phyloP scores from a whole-genome alignment of 2,329 filamentous ascomycete genomes.

The Diaporthe sp. region DNA sequence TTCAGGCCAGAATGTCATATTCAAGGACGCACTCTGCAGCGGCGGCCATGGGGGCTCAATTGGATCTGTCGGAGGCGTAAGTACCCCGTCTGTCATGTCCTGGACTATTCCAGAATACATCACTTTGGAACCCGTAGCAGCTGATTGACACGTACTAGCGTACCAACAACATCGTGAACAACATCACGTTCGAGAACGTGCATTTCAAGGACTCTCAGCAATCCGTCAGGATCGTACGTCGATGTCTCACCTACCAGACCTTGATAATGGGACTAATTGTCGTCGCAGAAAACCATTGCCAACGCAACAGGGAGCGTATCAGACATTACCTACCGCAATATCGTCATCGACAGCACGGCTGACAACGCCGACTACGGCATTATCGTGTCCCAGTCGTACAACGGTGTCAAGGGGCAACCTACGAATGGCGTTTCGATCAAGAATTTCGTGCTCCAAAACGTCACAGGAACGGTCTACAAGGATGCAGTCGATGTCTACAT shows the following conservation, averaged over 20 bases:
- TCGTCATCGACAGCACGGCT: constrained; percentile 56
- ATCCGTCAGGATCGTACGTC: constrained; percentile 22
- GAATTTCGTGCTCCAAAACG: constrained; percentile 54
- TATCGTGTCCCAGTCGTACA: constrained; percentile 72
- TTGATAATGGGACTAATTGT: constrained; percentile 57
- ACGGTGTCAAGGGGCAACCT: constrained; percentile 55
- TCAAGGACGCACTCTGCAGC: constrained; percentile 60
- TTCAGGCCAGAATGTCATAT: constrained; percentile 60
- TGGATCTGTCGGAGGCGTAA: constrained; percentile 67
- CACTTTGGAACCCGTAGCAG: background rate
- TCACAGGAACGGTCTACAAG: constrained; percentile 55
- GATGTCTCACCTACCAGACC: constrained; percentile 48
- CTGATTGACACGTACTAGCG: constrained; percentile 48
- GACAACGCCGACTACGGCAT: constrained; percentile 68
- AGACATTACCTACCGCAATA: constrained; percentile 66
- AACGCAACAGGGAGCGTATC: constrained; percentile 65
- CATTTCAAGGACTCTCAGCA: constrained; percentile 62
- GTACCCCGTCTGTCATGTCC: background rate
- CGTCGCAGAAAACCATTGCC: constrained; percentile 62
- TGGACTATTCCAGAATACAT: background rate
- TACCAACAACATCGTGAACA: constrained; percentile 66
- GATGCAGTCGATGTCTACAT: constrained; percentile 53
- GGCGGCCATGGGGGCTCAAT: constrained; percentile 72
- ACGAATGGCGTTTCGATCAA: constrained; percentile 63
- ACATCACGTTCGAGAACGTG: constrained; percentile 64